These are phyloP conservation scores for Boeremia exigua DNA, from an alignment of 2,329 filamentous ascomycete species.

Conservation along the genomic window DNA sequence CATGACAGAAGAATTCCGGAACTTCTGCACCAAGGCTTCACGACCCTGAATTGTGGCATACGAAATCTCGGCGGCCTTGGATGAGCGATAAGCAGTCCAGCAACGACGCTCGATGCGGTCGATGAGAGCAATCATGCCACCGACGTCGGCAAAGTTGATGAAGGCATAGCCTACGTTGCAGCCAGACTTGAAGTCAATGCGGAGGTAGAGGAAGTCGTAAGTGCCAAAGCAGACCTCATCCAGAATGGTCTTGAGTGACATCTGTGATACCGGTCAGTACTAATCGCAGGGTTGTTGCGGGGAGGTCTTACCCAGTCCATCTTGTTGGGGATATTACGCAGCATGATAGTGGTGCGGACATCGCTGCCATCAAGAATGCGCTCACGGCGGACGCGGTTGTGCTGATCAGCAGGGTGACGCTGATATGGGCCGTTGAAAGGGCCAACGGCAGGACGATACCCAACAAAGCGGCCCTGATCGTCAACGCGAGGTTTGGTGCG, in stretches of 20 bases:
- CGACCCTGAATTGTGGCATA: conserved; percentile 98
- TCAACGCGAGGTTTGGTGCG: conserved; percentile 30
- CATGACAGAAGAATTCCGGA: conserved; percentile 97
- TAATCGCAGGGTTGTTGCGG: background rate
- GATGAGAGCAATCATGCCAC: conserved; percentile 40
- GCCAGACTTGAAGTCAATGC: conserved; percentile 67
- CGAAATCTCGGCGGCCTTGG: conserved; percentile 87
- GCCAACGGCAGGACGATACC: conserved; percentile 19
- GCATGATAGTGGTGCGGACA: conserved; percentile 74
- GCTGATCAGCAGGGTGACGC: conserved; percentile 36
- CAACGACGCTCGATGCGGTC: conserved; percentile 37
- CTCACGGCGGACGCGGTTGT: conserved; percentile 48
- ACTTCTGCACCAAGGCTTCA: conserved; percentile 90
- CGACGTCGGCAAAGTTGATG: conserved; percentile 85
- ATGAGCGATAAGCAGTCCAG: conserved; percentile 81
- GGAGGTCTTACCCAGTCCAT: conserved; percentile 64
- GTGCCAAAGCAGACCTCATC: conserved; percentile 79
- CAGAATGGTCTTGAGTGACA: conserved; percentile 73
- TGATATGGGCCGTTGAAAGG: conserved; percentile 4
- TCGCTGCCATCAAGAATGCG: conserved; percentile 53
- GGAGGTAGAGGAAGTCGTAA: conserved; percentile 94
- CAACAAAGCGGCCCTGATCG: conserved; percentile 30
- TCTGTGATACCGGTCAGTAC: conserved; percentile 28
- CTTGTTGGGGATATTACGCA: conserved; percentile 93
- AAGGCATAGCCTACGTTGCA: conserved; percentile 92